Percentiles rank a stretch among this genome's conserved stretches.
Evolutionary conservation across 2,329 filamentous ascomycete species (phyloP).

Genomic region (Hypoxylon sp.): DNA sequence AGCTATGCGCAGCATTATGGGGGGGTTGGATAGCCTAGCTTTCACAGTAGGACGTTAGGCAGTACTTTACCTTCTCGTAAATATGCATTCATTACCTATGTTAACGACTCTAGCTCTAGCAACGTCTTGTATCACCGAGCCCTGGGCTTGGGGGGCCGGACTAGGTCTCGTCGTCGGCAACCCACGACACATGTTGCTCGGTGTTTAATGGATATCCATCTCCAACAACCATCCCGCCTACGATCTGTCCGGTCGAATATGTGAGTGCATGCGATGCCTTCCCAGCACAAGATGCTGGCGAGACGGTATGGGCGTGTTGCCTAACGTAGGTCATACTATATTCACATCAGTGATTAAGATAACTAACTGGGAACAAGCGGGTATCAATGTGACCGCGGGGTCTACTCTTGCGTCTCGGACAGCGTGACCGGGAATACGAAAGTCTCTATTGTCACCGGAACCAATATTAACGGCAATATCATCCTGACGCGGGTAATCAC

Average conservation of each 20-base stretch:
- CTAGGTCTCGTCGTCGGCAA: constrained; percentile 10
- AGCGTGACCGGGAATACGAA: not conserved
- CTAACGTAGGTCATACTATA: constrained; percentile 13
- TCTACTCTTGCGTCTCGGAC: constrained; percentile 18
- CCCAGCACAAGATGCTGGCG: constrained; percentile 9
- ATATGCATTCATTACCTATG: constrained; percentile 4
- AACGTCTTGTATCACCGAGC: constrained; percentile 19
- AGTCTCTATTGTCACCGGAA: constrained; percentile 10
- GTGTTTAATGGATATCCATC: constrained; percentile 2
- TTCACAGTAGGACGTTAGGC: not conserved
- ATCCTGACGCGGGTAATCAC: not conserved
- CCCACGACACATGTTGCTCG: constrained; percentile 16
- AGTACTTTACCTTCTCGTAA: not conserved
- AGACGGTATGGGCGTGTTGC: constrained; percentile 27
- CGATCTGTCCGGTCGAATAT: constrained; percentile 21
- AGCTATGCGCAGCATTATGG: not conserved
- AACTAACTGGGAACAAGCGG: not conserved
- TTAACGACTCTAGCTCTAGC: constrained; percentile 16
- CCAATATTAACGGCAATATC: constrained; percentile 9
- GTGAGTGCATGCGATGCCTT: constrained; percentile 18
- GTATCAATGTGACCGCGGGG: constrained; percentile 17
- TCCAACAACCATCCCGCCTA: constrained; percentile 21
- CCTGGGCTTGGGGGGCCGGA: not conserved
- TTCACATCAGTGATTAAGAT: not conserved
- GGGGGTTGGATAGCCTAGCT: not conserved